Percentiles rank a stretch among this genome's conserved stretches.
Evolutionary conservation across 2,329 filamentous ascomycete species (phyloP).

Genomic region (Colletotrichum eremochloae): DNA sequence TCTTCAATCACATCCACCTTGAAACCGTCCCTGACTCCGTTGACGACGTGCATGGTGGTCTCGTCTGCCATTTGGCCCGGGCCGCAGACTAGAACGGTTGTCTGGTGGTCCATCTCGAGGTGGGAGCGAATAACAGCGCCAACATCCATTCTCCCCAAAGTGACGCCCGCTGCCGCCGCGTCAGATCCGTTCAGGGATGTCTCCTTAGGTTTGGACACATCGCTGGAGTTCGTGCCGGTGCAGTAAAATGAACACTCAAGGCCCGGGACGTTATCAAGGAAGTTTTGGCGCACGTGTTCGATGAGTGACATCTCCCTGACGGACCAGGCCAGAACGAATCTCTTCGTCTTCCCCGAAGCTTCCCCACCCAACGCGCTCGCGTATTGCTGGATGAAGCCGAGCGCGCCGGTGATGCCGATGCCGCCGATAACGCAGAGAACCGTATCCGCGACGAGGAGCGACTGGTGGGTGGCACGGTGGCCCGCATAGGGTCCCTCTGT

Average conservation of each 20-base stretch:
- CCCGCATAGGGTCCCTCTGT: slow-evolving; percentile 20
- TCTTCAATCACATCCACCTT: slow-evolving; percentile 47
- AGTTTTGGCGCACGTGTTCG: slow-evolving; percentile 33
- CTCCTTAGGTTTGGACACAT: slow-evolving; percentile 40
- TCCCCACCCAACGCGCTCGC: background rate
- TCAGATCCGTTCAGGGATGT: slow-evolving; percentile 11
- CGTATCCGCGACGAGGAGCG: slow-evolving; percentile 44
- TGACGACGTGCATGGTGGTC: slow-evolving; percentile 45
- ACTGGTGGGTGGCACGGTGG: slow-evolving; percentile 9
- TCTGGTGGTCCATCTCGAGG: slow-evolving; percentile 5
- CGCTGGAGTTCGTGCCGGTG: slow-evolving; percentile 44
- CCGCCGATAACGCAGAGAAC: slow-evolving; percentile 51
- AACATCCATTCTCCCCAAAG: slow-evolving; percentile 41
- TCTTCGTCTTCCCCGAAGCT: slow-evolving; percentile 3
- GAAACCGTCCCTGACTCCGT: slow-evolving; percentile 34
- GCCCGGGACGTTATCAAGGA: slow-evolving; percentile 7
- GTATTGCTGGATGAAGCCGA: slow-evolving; percentile 46
- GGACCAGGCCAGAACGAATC: slow-evolving; percentile 47
- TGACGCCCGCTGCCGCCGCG: slow-evolving; percentile 2
- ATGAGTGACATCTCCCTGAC: slow-evolving; percentile 43
- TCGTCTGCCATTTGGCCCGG: slow-evolving; percentile 50
- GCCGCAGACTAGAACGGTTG: slow-evolving; percentile 46
- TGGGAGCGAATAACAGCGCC: slow-evolving; percentile 43
- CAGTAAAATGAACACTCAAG: slow-evolving; percentile 42
- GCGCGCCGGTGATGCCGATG: slow-evolving; percentile 50